phyloP scores from a whole-genome alignment of 148 eudicot genomes.

The Rhododendron ovatum region DNA sequence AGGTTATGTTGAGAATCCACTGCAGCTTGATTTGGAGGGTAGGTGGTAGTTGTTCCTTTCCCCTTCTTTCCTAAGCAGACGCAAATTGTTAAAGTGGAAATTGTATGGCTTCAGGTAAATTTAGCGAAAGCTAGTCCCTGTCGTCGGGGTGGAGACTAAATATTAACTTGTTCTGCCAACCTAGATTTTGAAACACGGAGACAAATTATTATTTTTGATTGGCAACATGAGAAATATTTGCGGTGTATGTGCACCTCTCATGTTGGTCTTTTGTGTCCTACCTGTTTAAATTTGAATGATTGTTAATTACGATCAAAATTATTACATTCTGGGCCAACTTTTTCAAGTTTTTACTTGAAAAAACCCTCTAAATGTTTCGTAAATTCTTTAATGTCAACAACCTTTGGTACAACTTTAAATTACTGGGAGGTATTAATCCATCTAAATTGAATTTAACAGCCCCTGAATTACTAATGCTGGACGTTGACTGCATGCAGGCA shows the following conservation, averaged over 20 bases:
- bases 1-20: neutral
- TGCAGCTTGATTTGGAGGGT: neutral
- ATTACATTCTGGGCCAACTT: too few relatives aligned
- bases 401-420: neutral
- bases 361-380: neutral
- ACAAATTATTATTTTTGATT: too few relatives aligned
- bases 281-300: neutral
- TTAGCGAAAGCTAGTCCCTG: neutral
- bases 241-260: neutral
- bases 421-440: neutral
- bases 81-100: neutral
- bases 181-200: neutral
- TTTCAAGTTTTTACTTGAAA: neutral
- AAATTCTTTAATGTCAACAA: neutral
- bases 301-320: neutral
- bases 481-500: constrained; percentile 38
- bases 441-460: neutral
- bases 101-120: neutral
- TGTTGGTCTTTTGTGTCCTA: neutral
- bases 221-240: neutral
- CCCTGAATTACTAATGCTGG: neutral
- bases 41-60: neutral
- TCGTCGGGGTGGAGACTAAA: neutral
- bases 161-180: neutral
- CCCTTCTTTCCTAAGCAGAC: neutral